Conservation (phyloP, 2,329 filamentous ascomycete species). For the Trichoderma sp. region DNA sequence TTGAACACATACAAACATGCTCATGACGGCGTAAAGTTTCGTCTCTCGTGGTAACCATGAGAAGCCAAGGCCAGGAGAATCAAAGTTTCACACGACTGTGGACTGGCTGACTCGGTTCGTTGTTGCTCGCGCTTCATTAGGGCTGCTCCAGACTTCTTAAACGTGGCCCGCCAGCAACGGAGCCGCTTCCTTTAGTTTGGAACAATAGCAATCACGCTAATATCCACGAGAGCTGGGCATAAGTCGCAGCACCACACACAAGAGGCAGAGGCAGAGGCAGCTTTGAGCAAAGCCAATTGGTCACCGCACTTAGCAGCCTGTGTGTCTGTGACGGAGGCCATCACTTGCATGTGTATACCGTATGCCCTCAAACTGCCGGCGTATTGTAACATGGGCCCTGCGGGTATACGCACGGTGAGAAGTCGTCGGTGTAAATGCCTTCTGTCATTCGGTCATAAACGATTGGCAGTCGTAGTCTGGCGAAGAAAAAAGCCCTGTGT, state of each 20-base stretch:
- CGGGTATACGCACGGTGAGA: background rate
- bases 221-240: background rate
- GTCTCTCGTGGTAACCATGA: background rate
- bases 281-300: background rate
- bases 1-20: background rate
- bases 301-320: background rate
- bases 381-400: background rate
- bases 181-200: slow-evolving; percentile 1
- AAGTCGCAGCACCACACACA: background rate
- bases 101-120: background rate
- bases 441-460: background rate
- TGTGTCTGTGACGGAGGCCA: background rate
- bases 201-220: slow-evolving; percentile 5
- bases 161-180: slow-evolving; percentile 1
- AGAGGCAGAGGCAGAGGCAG: background rate
- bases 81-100: background rate
- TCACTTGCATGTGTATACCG: background rate
- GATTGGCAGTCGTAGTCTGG: background rate
- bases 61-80: background rate
- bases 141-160: slow-evolving; percentile 3
- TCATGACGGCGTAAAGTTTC: background rate
- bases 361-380: background rate
- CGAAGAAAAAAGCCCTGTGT: background rate
- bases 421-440: background rate
- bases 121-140: background rate